phyloP scores from a whole-genome alignment of 1,284 basidiomycete genomes.

The Ganoderma resinaceum region DNA sequence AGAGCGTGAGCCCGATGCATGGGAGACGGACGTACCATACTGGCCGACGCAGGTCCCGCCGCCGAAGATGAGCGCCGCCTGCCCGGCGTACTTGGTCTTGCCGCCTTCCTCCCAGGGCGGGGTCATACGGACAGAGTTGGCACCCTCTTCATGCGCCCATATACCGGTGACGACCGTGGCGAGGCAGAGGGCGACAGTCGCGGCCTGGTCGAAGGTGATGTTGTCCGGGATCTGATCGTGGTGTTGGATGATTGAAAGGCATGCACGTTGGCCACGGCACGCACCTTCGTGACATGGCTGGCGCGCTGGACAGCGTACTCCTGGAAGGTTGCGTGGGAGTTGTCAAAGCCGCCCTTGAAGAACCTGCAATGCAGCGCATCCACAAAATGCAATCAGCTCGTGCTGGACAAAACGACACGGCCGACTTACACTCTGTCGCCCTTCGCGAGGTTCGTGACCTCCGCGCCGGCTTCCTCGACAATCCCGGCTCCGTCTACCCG shows the following conservation, averaged over 20 bases:
- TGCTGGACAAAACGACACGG: no score
- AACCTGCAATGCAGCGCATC: no score
- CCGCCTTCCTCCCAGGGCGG: constrained; percentile 35
- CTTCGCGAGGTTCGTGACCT: constrained; percentile 41
- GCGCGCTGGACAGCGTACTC: constrained; percentile 39
- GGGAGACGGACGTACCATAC: constrained; percentile 40
- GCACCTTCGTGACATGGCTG: constrained; percentile 37
- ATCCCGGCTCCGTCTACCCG: constrained; percentile 45
- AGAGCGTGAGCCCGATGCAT: no score
- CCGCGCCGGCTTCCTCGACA: constrained; percentile 52
- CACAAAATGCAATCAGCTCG: no score
- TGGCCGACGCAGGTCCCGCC: constrained; percentile 46
- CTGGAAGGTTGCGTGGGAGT: constrained; percentile 37
- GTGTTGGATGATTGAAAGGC: neutral
- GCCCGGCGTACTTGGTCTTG: constrained; percentile 36
- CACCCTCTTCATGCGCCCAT: constrained; percentile 27
- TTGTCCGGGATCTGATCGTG: constrained; percentile 35
- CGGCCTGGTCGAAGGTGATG: constrained; percentile 39
- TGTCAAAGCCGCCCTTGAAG: neutral
- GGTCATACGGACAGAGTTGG: constrained; percentile 28
- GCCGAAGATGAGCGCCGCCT: constrained; percentile 45
- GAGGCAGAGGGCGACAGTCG: constrained; percentile 38
- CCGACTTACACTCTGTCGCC: constrained; percentile 55
- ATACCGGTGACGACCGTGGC: constrained; percentile 37
- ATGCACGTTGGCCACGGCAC: neutral